Percentiles rank a stretch among this genome's conserved stretches.
phyloP scores from a whole-genome alignment of 2,329 filamentous ascomycete genomes.

The Aureobasidium vineae region DNA sequence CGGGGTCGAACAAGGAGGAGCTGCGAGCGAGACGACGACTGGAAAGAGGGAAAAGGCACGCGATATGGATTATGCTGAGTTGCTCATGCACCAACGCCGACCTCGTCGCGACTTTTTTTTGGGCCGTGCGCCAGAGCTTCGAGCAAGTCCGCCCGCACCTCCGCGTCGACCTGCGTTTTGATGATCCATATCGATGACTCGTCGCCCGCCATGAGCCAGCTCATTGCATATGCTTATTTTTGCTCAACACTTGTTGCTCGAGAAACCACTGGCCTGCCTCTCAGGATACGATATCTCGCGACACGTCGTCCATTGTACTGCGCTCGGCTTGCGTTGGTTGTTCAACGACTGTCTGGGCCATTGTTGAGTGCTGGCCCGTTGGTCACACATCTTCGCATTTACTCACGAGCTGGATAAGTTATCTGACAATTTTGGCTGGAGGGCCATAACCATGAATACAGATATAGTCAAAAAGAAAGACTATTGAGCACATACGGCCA shows the following conservation, averaged over 20 bases:
- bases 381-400: background rate
- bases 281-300: background rate
- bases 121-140: constrained; percentile 13
- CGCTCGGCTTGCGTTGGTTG: background rate
- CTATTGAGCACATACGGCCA: background rate
- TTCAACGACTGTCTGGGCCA: background rate
- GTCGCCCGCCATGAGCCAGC: background rate
- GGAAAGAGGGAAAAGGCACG: constrained; percentile 1
- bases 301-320: background rate
- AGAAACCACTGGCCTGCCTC: background rate
- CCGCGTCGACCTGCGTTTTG: background rate
- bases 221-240: background rate
- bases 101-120: background rate
- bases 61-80: constrained; percentile 18
- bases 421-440: no score
- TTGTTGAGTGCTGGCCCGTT: background rate
- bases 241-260: background rate
- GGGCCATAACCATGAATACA: no score
- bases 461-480: no score
- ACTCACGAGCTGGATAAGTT: no score
- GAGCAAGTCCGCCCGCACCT: background rate
- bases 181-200: constrained; percentile 1
- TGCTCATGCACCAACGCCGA: constrained; percentile 6
- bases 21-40: background rate
- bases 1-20: constrained; percentile 11